These are phyloP conservation scores for Agroathelia rolfsii DNA, from an alignment of 1,284 basidiomycete species.

Conservation along the genomic window DNA sequence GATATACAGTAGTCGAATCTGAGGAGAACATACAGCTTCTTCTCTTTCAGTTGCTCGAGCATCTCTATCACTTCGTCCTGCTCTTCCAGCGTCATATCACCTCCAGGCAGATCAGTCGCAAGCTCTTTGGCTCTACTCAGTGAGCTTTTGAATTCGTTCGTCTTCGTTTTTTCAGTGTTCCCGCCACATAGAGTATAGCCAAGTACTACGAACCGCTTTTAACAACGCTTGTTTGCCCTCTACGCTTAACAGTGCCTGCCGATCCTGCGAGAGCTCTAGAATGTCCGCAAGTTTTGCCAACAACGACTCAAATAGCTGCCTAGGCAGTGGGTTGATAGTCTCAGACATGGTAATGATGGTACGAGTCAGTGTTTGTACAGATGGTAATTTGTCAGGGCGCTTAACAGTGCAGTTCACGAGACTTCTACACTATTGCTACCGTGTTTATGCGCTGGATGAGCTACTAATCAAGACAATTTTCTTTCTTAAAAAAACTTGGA, in stretches of 20 bases:
- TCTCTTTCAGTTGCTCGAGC: slow-evolving; percentile 45
- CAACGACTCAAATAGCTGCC: slow-evolving; percentile 39
- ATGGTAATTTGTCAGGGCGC: too few species aligned
- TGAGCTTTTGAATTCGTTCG: slow-evolving; percentile 52
- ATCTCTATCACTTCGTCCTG: slow-evolving; percentile 58
- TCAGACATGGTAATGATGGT: too few species aligned
- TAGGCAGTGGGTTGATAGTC: slow-evolving; percentile 27
- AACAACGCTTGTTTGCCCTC: slow-evolving; percentile 58
- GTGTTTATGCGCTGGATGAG: too few species aligned
- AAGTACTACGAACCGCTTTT: slow-evolving; percentile 43
- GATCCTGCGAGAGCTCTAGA: slow-evolving; percentile 46
- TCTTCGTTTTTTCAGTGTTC: slow-evolving; percentile 26
- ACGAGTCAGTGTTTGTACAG: too few species aligned
- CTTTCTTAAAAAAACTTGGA: too few species aligned
- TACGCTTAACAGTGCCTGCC: too few species aligned
- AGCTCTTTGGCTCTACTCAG: slow-evolving; percentile 47
- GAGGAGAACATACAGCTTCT: slow-evolving; percentile 37
- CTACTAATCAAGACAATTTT: too few species aligned
- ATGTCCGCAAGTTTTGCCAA: slow-evolving; percentile 42
- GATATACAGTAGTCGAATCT: not conserved
- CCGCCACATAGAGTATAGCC: slow-evolving; percentile 1
- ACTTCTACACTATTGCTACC: too few species aligned
- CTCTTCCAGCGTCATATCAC: slow-evolving; percentile 51
- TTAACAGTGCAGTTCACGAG: too few species aligned
- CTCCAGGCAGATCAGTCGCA: slow-evolving; percentile 47